Evolutionary conservation across 2,329 filamentous ascomycete species (phyloP), one percentile per base, ranked within the genome.

Genomic region (Aspergillus ruber): DNA sequence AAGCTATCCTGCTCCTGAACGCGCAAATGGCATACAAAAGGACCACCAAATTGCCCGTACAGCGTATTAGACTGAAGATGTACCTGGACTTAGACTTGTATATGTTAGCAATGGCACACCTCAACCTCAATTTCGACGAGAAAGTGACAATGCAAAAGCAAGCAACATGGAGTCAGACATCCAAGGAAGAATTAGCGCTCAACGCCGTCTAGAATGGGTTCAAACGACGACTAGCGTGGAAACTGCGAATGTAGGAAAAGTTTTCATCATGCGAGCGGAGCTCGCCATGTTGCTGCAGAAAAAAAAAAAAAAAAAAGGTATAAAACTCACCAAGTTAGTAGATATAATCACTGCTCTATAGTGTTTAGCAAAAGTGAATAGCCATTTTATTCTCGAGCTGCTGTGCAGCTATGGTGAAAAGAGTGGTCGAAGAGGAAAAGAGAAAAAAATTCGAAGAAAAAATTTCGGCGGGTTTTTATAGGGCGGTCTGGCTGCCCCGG

Each of bases 181-280:
- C 64, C 64, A 66, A 66, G 64, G 64, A 66, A 66, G 64, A 60
- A 60, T 57, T 55, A 60, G 57, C 64, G 63, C 62, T 57, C 64
- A 66, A 48, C 49, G 60, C 56, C 59, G 59, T 61, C 63, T 62
- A 53, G 52, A 53, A 61, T 63, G 57, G 63, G 63, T 66, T 65
- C 59, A 62, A 58, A 48, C 62, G 61, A 65, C 59, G 61, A 52
- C 64, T 66, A 64, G 62, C 63, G 64, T 66, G 64, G 61, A 66
- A 66, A 65, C 64, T 66, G 64, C 67, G 67, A 69, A 69, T 69
- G 65, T 68, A 64, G 65, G 64, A 67, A 61, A 50, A 51, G 33
- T 65, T 69, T 69, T 69, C 67, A 69, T 69, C 67, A 68, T 69
- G 59, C 53, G 52, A 64, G 53, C 50, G 50, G 23, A 20, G 59